Conservation (phyloP, 1,284 basidiomycete species). For the Ustilago lituana region DNA sequence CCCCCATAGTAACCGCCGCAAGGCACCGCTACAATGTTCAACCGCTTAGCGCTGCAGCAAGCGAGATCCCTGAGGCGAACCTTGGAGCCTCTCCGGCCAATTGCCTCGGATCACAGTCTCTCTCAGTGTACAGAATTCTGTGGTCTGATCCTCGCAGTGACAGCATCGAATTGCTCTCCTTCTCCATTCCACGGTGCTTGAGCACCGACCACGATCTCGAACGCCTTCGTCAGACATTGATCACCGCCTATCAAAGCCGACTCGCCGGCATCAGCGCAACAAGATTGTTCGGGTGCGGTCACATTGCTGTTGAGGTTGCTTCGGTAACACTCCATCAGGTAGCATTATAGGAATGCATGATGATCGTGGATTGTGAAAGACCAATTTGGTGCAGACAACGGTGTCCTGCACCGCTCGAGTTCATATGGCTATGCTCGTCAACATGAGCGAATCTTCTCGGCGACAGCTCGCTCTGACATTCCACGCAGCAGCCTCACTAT, state of each 20-base stretch:
- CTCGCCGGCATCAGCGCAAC: background rate
- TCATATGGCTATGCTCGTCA: too few relatives aligned
- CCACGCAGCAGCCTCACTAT: too few relatives aligned
- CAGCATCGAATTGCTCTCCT: conserved; percentile 15
- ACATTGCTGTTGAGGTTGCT: conserved; percentile 1
- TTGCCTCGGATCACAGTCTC: conserved; percentile 21
- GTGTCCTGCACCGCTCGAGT: background rate
- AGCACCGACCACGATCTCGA: background rate
- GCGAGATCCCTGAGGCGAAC: background rate
- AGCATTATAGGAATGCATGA: conserved; percentile 18
- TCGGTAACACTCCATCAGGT: conserved; percentile 21
- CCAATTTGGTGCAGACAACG: conserved; percentile 4
- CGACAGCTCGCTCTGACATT: too few relatives aligned
- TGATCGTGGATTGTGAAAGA: too few relatives aligned
- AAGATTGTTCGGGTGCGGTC: conserved; percentile 5
- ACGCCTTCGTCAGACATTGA: background rate
- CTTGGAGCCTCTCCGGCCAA: conserved; percentile 18
- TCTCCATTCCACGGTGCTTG: conserved; percentile 21
- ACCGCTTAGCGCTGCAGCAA: background rate
- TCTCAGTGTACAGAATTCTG: conserved; percentile 7
- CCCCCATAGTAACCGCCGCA: background rate
- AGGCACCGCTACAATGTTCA: conserved; percentile 3
- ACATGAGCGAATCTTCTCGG: too few relatives aligned
- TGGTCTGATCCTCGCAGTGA: conserved; percentile 2
- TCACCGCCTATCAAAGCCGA: conserved; percentile 6